These are phyloP conservation scores for Amanita muscaria DNA, from an alignment of 768 basidiomycete species.

Conservation along the genomic window DNA sequence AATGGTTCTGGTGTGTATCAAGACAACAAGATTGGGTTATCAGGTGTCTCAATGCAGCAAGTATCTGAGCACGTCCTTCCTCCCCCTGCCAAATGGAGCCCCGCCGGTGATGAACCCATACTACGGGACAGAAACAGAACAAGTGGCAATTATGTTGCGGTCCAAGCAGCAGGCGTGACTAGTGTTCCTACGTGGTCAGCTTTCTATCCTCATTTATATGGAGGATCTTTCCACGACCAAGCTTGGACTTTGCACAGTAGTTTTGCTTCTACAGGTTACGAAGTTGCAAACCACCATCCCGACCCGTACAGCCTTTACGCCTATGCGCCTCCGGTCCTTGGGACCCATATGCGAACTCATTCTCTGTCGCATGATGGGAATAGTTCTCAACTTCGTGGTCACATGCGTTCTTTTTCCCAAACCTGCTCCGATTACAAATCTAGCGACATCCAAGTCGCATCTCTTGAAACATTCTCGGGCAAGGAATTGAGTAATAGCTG, in stretches of 20 bases:
- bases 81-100: constrained; percentile 77
- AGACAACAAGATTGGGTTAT: constrained; percentile 12
- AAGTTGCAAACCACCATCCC: constrained; percentile 26
- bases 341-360: constrained; percentile 47
- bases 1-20: constrained; percentile 19
- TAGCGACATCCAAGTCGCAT: constrained; percentile 36
- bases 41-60: constrained; percentile 6
- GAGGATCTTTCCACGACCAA: constrained; percentile 26
- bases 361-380: constrained; percentile 48
- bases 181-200: constrained; percentile 30
- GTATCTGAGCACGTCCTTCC: constrained; percentile 35
- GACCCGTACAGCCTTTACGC: constrained; percentile 30
- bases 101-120: constrained; percentile 71
- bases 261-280: constrained; percentile 27
- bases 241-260: constrained; percentile 29
- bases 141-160: constrained; percentile 55
- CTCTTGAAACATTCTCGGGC: constrained; percentile 28
- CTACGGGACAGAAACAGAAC: constrained; percentile 41
- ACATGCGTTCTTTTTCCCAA: constrained; percentile 54
- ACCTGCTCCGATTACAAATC: constrained; percentile 41
- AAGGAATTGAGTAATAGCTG: constrained; percentile 33
- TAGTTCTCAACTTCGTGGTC: constrained; percentile 35
- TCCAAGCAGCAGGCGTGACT: constrained; percentile 39
- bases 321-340: constrained; percentile 25
- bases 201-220: constrained; percentile 25